Evolutionary conservation across 495 filamentous ascomycete genomes (phyloP).

Genomic region (Podospora bellae-mahoneyi): DNA sequence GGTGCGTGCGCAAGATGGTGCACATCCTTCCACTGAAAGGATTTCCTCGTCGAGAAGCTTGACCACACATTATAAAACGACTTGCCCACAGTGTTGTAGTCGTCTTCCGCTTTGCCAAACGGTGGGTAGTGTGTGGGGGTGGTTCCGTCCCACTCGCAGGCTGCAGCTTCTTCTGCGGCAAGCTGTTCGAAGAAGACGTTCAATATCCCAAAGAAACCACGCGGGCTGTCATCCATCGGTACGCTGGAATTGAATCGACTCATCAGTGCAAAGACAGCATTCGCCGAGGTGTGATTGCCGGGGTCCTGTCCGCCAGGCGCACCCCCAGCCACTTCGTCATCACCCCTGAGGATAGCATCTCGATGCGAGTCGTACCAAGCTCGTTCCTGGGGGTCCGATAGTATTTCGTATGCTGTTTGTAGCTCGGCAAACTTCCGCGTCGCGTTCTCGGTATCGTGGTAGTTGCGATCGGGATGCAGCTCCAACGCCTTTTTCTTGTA

Average conservation of each 20-base stretch:
- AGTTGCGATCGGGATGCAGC: conserved; percentile 93
- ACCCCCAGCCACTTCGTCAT: conserved; percentile 45
- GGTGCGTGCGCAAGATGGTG: conserved; percentile 81
- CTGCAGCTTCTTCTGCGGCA: conserved; percentile 73
- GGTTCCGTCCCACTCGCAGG: conserved; percentile 63
- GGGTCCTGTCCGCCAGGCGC: conserved; percentile 57
- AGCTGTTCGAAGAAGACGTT: conserved; percentile 72
- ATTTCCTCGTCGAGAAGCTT: conserved; percentile 77
- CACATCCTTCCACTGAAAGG: conserved; percentile 83
- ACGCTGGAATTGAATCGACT: conserved; percentile 71
- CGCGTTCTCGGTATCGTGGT: conserved; percentile 74
- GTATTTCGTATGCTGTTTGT: conserved; percentile 88
- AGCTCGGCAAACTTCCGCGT: conserved; percentile 86
- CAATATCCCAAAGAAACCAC: conserved; percentile 79
- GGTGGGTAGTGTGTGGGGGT: conserved; percentile 62
- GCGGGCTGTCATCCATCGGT: conserved; percentile 69
- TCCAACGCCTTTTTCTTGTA: conserved; percentile 89
- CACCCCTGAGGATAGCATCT: conserved; percentile 70
- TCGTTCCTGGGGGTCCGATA: conserved; percentile 92
- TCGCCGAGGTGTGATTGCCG: conserved; percentile 67
- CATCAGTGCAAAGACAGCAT: conserved; percentile 70
- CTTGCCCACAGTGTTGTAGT: conserved; percentile 67
- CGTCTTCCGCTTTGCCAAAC: conserved; percentile 69
- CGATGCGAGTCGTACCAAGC: conserved; percentile 97
- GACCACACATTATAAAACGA: conserved; percentile 81